Conservation (phyloP, 495 filamentous ascomycete species). For the Cercophora newfieldiana region DNA sequence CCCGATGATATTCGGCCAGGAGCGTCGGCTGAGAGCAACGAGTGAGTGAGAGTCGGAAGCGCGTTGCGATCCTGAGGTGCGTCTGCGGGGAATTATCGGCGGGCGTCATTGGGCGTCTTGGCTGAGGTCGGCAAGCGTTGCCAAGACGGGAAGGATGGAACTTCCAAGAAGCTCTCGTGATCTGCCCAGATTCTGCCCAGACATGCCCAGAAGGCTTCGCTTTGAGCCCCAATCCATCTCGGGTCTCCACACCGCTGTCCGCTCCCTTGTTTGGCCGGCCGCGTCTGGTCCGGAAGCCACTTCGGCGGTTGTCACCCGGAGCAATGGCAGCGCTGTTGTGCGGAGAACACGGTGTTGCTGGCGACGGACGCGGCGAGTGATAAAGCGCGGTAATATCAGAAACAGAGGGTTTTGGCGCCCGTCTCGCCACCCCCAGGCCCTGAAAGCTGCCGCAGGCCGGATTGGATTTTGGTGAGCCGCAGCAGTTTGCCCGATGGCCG, state of each 20-base stretch:
- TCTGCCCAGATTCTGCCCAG: slow-evolving; percentile 6
- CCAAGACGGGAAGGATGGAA: slow-evolving; percentile 31
- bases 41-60: neutral
- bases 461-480: slow-evolving; percentile 17
- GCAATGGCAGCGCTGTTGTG: neutral
- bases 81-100: neutral
- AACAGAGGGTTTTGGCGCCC: neutral
- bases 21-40: neutral
- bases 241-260: neutral
- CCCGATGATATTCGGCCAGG: neutral
- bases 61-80: neutral
- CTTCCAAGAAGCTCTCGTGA: neutral
- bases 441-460: slow-evolving; percentile 22
- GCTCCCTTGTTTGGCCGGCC: neutral
- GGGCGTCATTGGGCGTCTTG: slow-evolving; percentile 7
- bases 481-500: neutral
- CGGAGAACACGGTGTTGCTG: neutral
- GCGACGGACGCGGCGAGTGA: neutral
- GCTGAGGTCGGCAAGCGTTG: slow-evolving; percentile 18
- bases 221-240: slow-evolving; percentile 4
- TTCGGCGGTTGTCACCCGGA: neutral
- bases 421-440: neutral
- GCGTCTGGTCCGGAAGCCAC: neutral
- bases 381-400: neutral
- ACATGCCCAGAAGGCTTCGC: slow-evolving; percentile 2